Evolutionary conservation across 371 early-diverging fungal species (phyloP), one percentile per base, ranked within the genome.

Genomic region (Smittium mucronatum): DNA sequence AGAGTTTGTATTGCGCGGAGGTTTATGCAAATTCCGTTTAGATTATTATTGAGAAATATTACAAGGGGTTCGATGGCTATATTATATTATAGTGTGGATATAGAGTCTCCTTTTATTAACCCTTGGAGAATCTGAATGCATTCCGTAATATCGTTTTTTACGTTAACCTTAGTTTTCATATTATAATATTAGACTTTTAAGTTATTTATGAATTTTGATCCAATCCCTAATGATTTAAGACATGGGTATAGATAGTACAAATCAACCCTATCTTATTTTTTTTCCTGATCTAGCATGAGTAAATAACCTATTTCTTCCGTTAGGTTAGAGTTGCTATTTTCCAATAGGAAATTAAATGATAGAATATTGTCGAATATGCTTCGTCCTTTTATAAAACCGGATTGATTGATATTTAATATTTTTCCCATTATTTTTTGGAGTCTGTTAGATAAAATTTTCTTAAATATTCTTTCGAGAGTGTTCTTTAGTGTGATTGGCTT

Each of bases 81-180:
- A 29, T 73, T 73, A 58, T 73, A 73, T 0, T 64, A 63, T 0
- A 73, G 61, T 8, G 73, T 70, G 2, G 70, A 73, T 0, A 70
- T 58, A 21, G 58, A 70, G 29, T 73, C 69, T 1, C 73, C 70
- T 31, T 72, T 68, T 0, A 57, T 29, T 0, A 72, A 66, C 0
- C 73, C 73, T 30, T 69, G 64, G 35, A 16, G 34, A 33, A 65
- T 69, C 5, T 17, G 1, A 32, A 72, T 28, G 21, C 35, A 8
- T 33, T 65, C 30, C 15, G 65, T 65, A 2, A 65, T n/a, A 32
- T 36, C 65, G 2, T 36, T 34, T 32, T 65, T 65, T 32, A 65
- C 34, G 17, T 65, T 65, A 34, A 65, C n/a, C 25, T 17, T 65
- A 2, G 65, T 65, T 25, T 65, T 28, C n/a, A 34, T 17, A 31